phyloP scores from a whole-genome alignment of 1,139 yeast genomes.

The Candida glucosophila region DNA sequence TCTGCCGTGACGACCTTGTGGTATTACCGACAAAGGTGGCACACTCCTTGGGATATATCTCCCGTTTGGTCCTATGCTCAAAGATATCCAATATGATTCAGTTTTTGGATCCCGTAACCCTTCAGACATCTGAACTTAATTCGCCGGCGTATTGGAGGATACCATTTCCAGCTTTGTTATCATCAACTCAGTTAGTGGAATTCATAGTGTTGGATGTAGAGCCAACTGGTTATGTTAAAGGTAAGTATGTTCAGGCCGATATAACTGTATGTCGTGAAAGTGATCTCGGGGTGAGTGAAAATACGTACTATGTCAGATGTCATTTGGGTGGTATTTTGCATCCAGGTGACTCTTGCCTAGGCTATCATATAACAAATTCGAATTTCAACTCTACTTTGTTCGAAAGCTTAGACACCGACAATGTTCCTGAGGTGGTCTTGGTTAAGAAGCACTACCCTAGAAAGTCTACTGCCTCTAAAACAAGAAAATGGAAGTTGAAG shows the following conservation, averaged over 20 bases:
- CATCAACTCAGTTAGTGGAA: slow-evolving; percentile 71
- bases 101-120: slow-evolving; percentile 74
- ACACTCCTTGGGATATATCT: slow-evolving; percentile 72
- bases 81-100: slow-evolving; percentile 76
- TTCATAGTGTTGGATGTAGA: slow-evolving; percentile 90
- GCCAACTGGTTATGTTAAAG: slow-evolving; percentile 77
- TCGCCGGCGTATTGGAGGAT: slow-evolving; percentile 78
- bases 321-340: slow-evolving; percentile 91
- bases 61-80: slow-evolving; percentile 78
- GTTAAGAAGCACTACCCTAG: slow-evolving; percentile 89
- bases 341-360: slow-evolving; percentile 93
- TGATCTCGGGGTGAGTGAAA: slow-evolving; percentile 81
- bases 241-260: slow-evolving; percentile 83
- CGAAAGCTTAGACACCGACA: slow-evolving; percentile 59
- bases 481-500: slow-evolving; percentile 91
- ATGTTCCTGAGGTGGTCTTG: slow-evolving; percentile 80
- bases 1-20: slow-evolving; percentile 93
- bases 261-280: slow-evolving; percentile 78
- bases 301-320: slow-evolving; percentile 71
- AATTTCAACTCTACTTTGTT: slow-evolving; percentile 82
- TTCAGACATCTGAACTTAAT: slow-evolving; percentile 72
- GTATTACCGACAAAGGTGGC: slow-evolving; percentile 84
- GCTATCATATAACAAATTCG: slow-evolving; percentile 75
- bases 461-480: slow-evolving; percentile 66
- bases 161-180: slow-evolving; percentile 77